Conservation (phyloP, 306 rosid genomes). For the Betula pendula region DNA sequence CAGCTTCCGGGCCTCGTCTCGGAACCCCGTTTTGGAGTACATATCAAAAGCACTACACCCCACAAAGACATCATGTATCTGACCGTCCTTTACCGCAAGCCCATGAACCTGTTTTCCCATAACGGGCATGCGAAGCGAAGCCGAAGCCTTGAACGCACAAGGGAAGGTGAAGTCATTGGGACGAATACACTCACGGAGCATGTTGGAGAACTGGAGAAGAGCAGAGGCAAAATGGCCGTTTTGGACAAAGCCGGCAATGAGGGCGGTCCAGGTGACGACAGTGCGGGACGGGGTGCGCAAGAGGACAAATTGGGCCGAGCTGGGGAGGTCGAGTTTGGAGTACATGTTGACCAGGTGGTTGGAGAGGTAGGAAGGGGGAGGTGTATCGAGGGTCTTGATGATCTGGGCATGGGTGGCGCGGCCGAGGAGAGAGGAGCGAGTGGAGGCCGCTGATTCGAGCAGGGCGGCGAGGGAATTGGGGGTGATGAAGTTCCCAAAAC, state of each 20-base stretch:
- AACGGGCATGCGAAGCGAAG: constrained; percentile 43
- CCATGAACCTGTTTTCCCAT: constrained; percentile 70
- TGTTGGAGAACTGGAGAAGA: constrained; percentile 52
- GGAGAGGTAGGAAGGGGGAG: constrained; percentile 66
- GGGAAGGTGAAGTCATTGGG: constrained; percentile 93
- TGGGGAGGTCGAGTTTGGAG: constrained; percentile 71
- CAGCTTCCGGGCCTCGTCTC: constrained; percentile 55
- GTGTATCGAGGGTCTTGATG: constrained; percentile 45
- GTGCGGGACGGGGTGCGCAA: constrained; percentile 54
- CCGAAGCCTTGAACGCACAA: constrained; percentile 70
- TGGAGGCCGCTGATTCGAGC: constrained; percentile 57
- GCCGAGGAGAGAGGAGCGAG: constrained; percentile 48
- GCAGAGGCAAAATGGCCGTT: constrained; percentile 56
- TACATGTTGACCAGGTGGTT: constrained; percentile 86
- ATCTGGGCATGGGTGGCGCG: constrained; percentile 72
- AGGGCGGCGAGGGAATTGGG: constrained; percentile 54
- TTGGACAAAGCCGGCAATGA: constrained; percentile 76
- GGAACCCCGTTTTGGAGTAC: constrained; percentile 62
- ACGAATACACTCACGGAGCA: constrained; percentile 55
- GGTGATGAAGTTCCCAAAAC: constrained; percentile 31
- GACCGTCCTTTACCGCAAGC: constrained; percentile 65
- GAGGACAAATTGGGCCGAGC: constrained; percentile 66
- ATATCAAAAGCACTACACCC: constrained; percentile 85
- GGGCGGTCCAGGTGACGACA: constrained; percentile 88
- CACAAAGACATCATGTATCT: constrained; percentile 65